Conservation (phyloP, 2,329 filamentous ascomycete species). For the Amphichorda felina region DNA sequence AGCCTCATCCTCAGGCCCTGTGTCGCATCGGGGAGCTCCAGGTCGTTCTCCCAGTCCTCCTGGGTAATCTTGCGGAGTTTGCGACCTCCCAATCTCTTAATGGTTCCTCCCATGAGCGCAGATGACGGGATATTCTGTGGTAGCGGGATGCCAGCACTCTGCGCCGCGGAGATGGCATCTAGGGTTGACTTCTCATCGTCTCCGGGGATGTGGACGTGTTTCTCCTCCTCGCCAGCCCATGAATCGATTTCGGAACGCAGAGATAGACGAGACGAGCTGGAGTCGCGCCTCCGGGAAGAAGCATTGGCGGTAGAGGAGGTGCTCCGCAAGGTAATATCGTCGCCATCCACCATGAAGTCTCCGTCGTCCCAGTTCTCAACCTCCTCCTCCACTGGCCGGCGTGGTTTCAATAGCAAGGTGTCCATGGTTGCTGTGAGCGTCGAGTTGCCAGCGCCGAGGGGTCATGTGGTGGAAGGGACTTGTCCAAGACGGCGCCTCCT, state of each 20-base stretch:
- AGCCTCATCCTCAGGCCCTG: conserved; percentile 54
- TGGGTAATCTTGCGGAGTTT: conserved; percentile 62
- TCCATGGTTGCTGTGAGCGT: conserved; percentile 32
- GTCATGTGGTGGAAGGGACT: not conserved
- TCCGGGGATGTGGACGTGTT: conserved; percentile 72
- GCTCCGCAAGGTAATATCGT: conserved; percentile 49
- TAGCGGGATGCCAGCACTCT: conserved; percentile 82
- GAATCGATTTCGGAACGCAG: conserved; percentile 75
- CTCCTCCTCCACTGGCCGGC: conserved; percentile 42
- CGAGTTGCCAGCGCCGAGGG: conserved; percentile 1
- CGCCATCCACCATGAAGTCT: conserved; percentile 58
- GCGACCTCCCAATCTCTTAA: conserved; percentile 73
- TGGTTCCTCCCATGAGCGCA: conserved; percentile 82
- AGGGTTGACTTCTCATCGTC: conserved; percentile 76
- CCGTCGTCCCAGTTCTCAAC: conserved; percentile 76
- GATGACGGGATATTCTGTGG: conserved; percentile 79
- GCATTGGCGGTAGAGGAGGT: conserved; percentile 22
- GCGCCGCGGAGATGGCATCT: conserved; percentile 79
- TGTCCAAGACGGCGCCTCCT: not conserved
- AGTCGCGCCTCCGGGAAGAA: conserved; percentile 51
- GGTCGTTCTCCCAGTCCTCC: conserved; percentile 72
- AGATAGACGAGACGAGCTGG: conserved; percentile 70
- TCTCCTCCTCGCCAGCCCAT: conserved; percentile 70
- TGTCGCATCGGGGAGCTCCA: conserved; percentile 52
- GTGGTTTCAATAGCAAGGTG: conserved; percentile 38